phyloP scores from a whole-genome alignment of 2,329 filamentous ascomycete species.

The Graphilbum fragrans region DNA sequence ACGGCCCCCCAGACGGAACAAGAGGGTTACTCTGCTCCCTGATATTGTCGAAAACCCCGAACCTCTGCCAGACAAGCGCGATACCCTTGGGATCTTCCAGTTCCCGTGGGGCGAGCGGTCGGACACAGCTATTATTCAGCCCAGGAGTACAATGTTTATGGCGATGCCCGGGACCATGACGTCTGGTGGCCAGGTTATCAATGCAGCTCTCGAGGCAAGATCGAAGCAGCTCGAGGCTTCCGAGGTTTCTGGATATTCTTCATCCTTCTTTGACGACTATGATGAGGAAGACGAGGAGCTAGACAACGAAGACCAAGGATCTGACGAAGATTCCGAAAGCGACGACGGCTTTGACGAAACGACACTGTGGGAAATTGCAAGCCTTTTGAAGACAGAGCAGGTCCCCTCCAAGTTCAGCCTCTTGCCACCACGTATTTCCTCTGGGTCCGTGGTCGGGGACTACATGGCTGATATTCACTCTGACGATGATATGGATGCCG shows the following conservation, averaged over 20 bases:
- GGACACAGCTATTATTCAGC: conserved; percentile 36
- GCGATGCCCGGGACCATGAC: conserved; percentile 41
- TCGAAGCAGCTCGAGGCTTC: conserved; percentile 23
- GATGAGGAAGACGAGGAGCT: conserved; percentile 37
- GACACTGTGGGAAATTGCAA: conserved; percentile 53
- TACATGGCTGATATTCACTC: conserved; percentile 20
- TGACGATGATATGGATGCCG: conserved; percentile 16
- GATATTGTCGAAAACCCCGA: conserved; percentile 52
- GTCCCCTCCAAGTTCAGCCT: conserved; percentile 41
- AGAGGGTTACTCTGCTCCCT: conserved; percentile 45
- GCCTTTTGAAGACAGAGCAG: conserved; percentile 37
- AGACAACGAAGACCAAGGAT: conserved; percentile 20
- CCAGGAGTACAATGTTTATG: conserved; percentile 23
- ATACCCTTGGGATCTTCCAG: conserved; percentile 51
- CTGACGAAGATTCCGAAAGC: conserved; percentile 21
- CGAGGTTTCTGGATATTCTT: conserved; percentile 28
- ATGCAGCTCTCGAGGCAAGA: conserved; percentile 19
- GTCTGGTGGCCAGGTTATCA: conserved; percentile 22
- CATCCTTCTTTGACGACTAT: conserved; percentile 49
- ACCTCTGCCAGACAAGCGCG: conserved; percentile 44
- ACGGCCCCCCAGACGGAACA: conserved; percentile 41
- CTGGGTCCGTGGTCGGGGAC: conserved; percentile 15
- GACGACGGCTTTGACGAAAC: conserved; percentile 48
- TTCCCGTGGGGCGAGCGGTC: conserved; percentile 55
- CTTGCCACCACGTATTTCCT: conserved; percentile 20